These are phyloP conservation scores for Neofusicoccum sp. DNA, from an alignment of 2,329 filamentous ascomycete species.

Conservation along the genomic window DNA sequence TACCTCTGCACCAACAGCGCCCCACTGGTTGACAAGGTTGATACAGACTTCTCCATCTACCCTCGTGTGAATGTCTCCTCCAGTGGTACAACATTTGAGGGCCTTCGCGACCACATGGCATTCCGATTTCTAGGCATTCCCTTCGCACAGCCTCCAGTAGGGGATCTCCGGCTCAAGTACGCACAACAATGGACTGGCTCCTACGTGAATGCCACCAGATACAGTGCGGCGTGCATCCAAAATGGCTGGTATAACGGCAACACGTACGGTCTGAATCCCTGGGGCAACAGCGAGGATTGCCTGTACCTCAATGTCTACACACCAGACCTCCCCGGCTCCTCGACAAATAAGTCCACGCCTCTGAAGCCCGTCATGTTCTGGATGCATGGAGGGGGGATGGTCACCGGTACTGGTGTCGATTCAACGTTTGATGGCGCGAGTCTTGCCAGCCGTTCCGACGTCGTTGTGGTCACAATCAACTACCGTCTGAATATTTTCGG, in stretches of 20 bases:
- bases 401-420: slow-evolving; percentile 23
- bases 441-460: slow-evolving; percentile 47
- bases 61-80: background rate
- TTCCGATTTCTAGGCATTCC: slow-evolving; percentile 20
- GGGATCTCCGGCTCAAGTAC: slow-evolving; percentile 4
- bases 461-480: slow-evolving; percentile 77
- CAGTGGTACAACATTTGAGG: background rate
- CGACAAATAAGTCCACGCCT: slow-evolving; percentile 32
- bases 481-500: slow-evolving; percentile 77
- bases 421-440: slow-evolving; percentile 34
- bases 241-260: slow-evolving; percentile 25
- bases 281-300: slow-evolving; percentile 28
- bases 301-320: slow-evolving; percentile 39
- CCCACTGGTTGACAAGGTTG: background rate
- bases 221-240: slow-evolving; percentile 50
- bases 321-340: slow-evolving; percentile 37
- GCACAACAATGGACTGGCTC: slow-evolving; percentile 16
- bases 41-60: background rate
- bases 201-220: slow-evolving; percentile 44
- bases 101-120: slow-evolving; percentile 9
- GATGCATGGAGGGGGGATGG: slow-evolving; percentile 21
- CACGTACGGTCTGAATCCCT: background rate
- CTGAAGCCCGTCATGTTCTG: slow-evolving; percentile 41
- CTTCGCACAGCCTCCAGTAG: slow-evolving; percentile 14
- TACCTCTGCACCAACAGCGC: slow-evolving; percentile 9